Percentiles rank a stretch among this genome's conserved stretches.
Evolutionary conservation across 139 green algal species (phyloP).

Genomic region (Asterochloris sp.): DNA sequence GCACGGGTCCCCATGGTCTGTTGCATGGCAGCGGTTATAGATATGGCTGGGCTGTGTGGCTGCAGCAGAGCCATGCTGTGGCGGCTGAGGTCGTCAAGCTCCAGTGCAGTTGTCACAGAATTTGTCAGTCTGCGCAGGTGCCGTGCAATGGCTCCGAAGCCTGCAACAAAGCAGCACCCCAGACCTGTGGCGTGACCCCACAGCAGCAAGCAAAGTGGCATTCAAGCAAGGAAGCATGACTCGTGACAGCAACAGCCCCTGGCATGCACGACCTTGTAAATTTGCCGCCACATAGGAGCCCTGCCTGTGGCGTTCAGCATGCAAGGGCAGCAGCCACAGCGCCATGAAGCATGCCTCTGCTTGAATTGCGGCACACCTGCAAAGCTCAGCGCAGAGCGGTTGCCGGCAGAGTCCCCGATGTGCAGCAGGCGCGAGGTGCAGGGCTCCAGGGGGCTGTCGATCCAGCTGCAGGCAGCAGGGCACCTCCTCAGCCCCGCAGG

Average conservation of each 20-base stretch:
- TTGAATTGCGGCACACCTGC: constrained; percentile 1
- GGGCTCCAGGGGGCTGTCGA: constrained; percentile 71
- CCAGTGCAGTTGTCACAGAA: constrained; percentile 49
- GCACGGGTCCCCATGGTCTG: constrained; percentile 9
- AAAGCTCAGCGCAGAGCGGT: constrained; percentile 87
- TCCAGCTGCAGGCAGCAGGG: not conserved
- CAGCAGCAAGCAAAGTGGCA: too few relatives aligned
- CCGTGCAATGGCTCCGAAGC: constrained; percentile 79
- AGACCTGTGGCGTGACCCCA: not conserved
- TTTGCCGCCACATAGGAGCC: too few relatives aligned
- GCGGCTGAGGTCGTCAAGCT: constrained; percentile 29
- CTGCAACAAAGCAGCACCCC: constrained; percentile 52
- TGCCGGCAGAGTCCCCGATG: constrained; percentile 65
- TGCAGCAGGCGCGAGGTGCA: constrained; percentile 80
- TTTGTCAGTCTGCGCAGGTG: constrained; percentile 68
- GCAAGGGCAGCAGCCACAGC: too few relatives aligned
- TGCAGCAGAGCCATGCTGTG: constrained; percentile 17
- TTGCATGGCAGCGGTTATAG: constrained; percentile 24
- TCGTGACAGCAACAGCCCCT: too few relatives aligned
- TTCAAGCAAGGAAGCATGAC: too few relatives aligned
- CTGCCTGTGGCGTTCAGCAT: too few relatives aligned
- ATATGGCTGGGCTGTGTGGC: constrained; percentile 17
- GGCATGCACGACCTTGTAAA: too few relatives aligned
- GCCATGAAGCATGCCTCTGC: not conserved
- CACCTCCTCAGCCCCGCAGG: constrained; percentile 12